Conservation (phyloP, 2,329 filamentous ascomycete species). For the Sodiomyces alkalinus region DNA sequence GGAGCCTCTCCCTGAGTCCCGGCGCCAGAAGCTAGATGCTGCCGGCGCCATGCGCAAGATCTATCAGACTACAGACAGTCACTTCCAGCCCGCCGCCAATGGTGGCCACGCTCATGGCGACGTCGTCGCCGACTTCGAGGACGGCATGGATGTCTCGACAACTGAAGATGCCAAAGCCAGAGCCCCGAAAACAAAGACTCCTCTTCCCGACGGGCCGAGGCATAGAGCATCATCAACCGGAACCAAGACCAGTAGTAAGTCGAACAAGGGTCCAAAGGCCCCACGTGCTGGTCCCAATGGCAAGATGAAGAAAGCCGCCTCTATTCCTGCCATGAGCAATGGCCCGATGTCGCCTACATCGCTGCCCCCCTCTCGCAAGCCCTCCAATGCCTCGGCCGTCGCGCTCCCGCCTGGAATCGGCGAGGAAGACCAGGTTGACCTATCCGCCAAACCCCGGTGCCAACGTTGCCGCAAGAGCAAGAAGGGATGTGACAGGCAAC, state of each 20-base stretch:
- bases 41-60: constrained; percentile 27
- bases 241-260: constrained; percentile 24
- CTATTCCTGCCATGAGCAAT: constrained; percentile 12
- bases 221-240: constrained; percentile 19
- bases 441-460: constrained; percentile 92
- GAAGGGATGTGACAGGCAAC: constrained; percentile 94
- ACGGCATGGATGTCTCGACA: constrained; percentile 17
- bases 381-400: constrained; percentile 48
- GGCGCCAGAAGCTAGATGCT: constrained; percentile 39
- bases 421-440: constrained; percentile 81
- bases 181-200: constrained; percentile 18
- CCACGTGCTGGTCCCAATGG: constrained; percentile 17
- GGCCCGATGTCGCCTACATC: constrained; percentile 49
- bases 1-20: constrained; percentile 41
- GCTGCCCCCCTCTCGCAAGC: constrained; percentile 59
- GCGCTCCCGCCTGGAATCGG: constrained; percentile 39
- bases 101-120: constrained; percentile 38
- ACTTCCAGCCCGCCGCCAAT: constrained; percentile 28
- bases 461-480: constrained; percentile 99
- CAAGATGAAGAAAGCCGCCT: constrained; percentile 36
- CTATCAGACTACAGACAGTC: constrained; percentile 35
- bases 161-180: constrained; percentile 25
- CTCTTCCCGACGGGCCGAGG: constrained; percentile 19
- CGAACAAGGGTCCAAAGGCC: constrained; percentile 24
- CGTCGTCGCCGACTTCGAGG: constrained; percentile 33